Evolutionary conservation across 345 rosid genomes (phyloP), one percentile per base, ranked within the genome.

Genomic region (Limnanthes douglasii): DNA sequence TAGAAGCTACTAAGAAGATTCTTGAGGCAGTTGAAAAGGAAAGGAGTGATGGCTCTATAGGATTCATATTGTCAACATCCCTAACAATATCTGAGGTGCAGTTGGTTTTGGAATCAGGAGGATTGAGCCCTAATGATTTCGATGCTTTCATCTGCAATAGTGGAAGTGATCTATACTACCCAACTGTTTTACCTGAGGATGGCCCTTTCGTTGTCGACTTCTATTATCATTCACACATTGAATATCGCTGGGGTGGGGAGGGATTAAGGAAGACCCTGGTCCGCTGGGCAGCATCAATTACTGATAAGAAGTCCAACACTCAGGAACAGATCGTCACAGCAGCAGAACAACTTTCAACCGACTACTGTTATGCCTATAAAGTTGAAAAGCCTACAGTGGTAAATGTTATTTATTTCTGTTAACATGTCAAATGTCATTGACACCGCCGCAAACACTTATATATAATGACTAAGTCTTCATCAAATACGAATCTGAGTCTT

Each of bases 201-300:
- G 68, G 64, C 46, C 76, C 86, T 7, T 85, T 75, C 20, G 88
- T 75, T 36, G 51, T 73, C 17, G 88, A 92, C 71, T 78, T 85
- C 31, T 78, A 92, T 65, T 92, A 92, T 60, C 96, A 92, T 36
- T 92, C 98, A 1, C 99, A 92, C 50, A 63, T 78, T 14, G 96
- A 92, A 39, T 81, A 92, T 38, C 80, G 93, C n/a, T 92, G 99
- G 99, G 99, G 99, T 46, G 99, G 94, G 50, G 99, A 88, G 69
- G 96, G 95, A 19, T 40, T 92, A 42, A 78, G 96, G 62, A 92
- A 81, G 62, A 78, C 96, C 54, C 44, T 92, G 60, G 68, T 92
- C 43, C 88, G 93, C 28, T 92, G 99, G 99, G 84, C 74, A 16
- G 31, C 76, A 56, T 62, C 75, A 1, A 36, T 78, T 34, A 53